Evolutionary conservation across 2,329 filamentous ascomycete species (phyloP).

Genomic region (Huntiella moniliformis): DNA sequence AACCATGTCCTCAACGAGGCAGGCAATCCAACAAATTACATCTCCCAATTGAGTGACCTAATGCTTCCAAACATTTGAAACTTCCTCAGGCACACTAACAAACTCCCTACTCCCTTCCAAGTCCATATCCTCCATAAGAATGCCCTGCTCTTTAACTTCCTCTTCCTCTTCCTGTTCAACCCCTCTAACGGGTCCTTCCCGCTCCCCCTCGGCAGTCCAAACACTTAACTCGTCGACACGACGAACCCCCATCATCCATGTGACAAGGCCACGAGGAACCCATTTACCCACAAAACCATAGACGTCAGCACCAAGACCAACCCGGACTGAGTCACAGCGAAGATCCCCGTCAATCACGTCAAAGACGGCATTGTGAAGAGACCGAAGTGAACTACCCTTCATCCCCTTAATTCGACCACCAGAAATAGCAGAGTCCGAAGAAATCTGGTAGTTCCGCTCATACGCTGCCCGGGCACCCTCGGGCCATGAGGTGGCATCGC

Average conservation of each 20-base stretch:
- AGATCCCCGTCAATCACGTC: conserved; percentile 60
- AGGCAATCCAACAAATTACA: neutral
- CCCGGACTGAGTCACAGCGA: conserved; percentile 46
- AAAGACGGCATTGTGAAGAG: conserved; percentile 74
- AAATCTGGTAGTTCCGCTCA: conserved; percentile 39
- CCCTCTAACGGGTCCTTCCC: neutral
- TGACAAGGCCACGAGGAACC: conserved; percentile 60
- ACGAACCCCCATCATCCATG: conserved; percentile 79
- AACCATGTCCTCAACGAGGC: neutral
- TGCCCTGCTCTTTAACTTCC: neutral
- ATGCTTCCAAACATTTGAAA: conserved; percentile 21
- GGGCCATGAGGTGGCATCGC: conserved; percentile 41
- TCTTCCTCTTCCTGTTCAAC: conserved; percentile 13
- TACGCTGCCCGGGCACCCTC: conserved; percentile 41
- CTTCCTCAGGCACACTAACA: conserved; percentile 21
- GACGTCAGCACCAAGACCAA: conserved; percentile 66
- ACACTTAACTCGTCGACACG: conserved; percentile 37
- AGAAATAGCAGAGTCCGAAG: conserved; percentile 35
- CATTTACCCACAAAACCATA: conserved; percentile 75
- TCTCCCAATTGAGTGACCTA: neutral
- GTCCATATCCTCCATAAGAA: conserved; percentile 11
- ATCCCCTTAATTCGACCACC: conserved; percentile 38
- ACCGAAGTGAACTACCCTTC: conserved; percentile 53
- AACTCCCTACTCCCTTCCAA: conserved; percentile 26
- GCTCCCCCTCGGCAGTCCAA: conserved; percentile 22